These are phyloP conservation scores for Tolypocladium album DNA, from an alignment of 2,329 filamentous ascomycete genomes.

Conservation along the genomic window DNA sequence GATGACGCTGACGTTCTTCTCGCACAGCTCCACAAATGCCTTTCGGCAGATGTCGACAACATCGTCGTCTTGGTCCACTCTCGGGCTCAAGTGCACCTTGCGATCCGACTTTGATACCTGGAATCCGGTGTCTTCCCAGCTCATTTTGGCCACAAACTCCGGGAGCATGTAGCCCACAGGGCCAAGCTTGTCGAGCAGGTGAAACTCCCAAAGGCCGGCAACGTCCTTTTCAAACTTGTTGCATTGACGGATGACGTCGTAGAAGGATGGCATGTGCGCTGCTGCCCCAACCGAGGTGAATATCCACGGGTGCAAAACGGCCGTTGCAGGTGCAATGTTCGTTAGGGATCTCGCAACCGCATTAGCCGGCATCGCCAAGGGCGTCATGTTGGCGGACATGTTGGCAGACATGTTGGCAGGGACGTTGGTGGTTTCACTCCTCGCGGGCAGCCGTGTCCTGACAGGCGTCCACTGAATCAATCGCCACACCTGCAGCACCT, in stretches of 20 bases:
- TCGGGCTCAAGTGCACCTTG: conserved; percentile 11
- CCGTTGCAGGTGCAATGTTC: background rate
- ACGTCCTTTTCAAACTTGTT: conserved; percentile 14
- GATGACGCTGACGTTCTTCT: conserved; percentile 14
- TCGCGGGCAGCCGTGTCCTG: background rate
- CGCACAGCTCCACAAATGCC: conserved; percentile 13
- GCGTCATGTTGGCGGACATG: conserved; percentile 1
- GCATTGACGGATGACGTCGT: conserved; percentile 11
- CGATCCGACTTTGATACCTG: conserved; percentile 4
- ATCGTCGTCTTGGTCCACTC: conserved; percentile 4
- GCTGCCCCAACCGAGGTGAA: background rate
- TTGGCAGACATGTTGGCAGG: background rate
- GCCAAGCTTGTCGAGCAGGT: conserved; percentile 8
- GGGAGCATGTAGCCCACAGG: conserved; percentile 15
- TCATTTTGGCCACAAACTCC: conserved; percentile 8
- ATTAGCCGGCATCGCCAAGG: background rate
- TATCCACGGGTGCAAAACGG: conserved; percentile 4
- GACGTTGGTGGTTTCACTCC: background rate
- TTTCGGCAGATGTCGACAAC: conserved; percentile 7
- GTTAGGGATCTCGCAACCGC: background rate
- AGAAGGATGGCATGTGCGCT: conserved; percentile 6
- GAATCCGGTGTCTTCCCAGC: conserved; percentile 11
- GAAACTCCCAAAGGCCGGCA: conserved; percentile 12
- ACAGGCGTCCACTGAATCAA: background rate
- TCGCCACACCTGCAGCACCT: background rate